phyloP scores from a whole-genome alignment of 176 grass and related monocot genomes.

The Avena insularis region DNA sequence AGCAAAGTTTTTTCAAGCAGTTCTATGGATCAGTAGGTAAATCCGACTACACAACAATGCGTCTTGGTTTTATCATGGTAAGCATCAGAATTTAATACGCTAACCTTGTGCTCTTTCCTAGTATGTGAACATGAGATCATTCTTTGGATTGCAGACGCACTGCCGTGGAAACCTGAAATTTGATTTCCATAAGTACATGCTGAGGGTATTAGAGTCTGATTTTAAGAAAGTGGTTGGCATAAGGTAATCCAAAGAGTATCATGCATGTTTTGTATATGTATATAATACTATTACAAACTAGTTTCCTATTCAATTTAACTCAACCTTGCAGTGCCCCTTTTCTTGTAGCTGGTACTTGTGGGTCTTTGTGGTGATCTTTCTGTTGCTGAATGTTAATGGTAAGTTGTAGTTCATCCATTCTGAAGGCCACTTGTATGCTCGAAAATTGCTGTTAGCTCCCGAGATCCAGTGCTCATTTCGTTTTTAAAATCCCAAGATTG shows the following conservation, averaged over 20 bases:
- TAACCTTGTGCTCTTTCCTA: not conserved
- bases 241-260: slow-evolving; percentile 60
- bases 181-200: slow-evolving; percentile 94
- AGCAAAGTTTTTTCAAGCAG: slow-evolving; percentile 92
- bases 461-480: not conserved
- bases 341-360: slow-evolving; percentile 88
- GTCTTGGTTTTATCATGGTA: slow-evolving; percentile 95
- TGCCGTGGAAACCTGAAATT: slow-evolving; percentile 76
- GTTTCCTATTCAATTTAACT: slow-evolving; percentile 16
- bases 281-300: slow-evolving; percentile 8
- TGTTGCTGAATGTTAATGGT: slow-evolving; percentile 96
- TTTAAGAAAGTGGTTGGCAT: slow-evolving; percentile 98
- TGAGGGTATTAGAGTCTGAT: slow-evolving; percentile 92
- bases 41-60: slow-evolving; percentile 79
- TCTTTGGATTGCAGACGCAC: slow-evolving; percentile 65
- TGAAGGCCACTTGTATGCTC: not conserved
- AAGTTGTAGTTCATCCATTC: slow-evolving; percentile 35
- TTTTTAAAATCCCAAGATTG: not conserved
- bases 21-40: slow-evolving; percentile 73
- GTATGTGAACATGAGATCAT: slow-evolving; percentile 1
- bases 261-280: slow-evolving; percentile 6
- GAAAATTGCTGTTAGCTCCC: not conserved
- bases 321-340: not conserved
- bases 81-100: slow-evolving; percentile 35
- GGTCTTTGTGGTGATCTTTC: slow-evolving; percentile 90